Base-by-base conservation (phyloP, 1,284 basidiomycete species). In the Entoloma clypeatum region DNA sequence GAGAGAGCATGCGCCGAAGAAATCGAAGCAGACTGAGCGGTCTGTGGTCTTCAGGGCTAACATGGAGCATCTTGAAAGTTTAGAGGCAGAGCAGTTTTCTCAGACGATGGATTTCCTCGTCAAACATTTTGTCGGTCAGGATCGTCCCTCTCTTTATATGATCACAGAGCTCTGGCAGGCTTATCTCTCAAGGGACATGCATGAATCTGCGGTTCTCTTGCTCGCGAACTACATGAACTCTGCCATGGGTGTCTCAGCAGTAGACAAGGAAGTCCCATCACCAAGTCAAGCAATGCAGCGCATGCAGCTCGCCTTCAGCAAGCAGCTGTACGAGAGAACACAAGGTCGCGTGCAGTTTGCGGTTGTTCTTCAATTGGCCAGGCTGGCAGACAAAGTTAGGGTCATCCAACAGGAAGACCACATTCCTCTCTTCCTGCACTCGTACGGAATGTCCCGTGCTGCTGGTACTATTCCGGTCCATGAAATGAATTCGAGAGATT, bases 361-460 rank as follows among this genome's bases (percentile, higher is more conserved):
- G 3, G 26, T 50, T 22, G n/a, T 45, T 1, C 14, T 50, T 9
- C 22, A 50, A 14, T 41, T 55, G n/a, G 42, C 47, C 0, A 47
- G 51, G 13, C 11, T 48, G 3, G 50, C 52, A 2, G 39, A 33
- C 21, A 24, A 13, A 1, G 25, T 48, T 28, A 43, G 41, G 22
- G 34, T 49, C 33, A 31, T 39, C 9, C 50, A 49, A 17, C 44
- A 44, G 7, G 43, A 34, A 5, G 41, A 45, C 10, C 39, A 37
- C 7, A 48, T 59, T 0, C 58, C 60, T n/a, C 53, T 49, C 31
- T 50, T 62, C 32, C 49, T 68, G n/a, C 60, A 67, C 21, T 53
- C 61, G 1, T 68, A 67, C 41, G 60, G 53, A 5, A 29, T 54
- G 1, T 49, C 61, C 2, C 53, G 50, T 24, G 49, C 44, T 16